Evolutionary conservation across 2,329 filamentous ascomycete species (phyloP).

Genomic region (Fusarium nelsonii): DNA sequence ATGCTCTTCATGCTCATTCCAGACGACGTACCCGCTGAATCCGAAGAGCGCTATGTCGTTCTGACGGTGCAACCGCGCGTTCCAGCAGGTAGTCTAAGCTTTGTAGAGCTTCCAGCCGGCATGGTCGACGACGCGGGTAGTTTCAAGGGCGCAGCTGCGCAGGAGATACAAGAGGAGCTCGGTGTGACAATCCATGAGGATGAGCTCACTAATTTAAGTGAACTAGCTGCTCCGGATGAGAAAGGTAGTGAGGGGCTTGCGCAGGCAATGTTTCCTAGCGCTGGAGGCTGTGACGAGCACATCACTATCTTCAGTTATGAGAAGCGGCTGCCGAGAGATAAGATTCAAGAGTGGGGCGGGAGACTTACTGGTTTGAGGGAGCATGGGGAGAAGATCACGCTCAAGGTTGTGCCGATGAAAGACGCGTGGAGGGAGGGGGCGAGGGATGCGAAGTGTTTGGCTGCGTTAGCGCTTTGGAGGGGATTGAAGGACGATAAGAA

Average conservation of each 20-base stretch:
- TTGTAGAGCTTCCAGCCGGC: constrained; percentile 69
- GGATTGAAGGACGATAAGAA: constrained; percentile 63
- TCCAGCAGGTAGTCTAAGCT: constrained; percentile 65
- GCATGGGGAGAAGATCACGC: constrained; percentile 71
- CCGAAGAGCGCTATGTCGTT: constrained; percentile 66
- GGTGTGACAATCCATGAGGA: constrained; percentile 64
- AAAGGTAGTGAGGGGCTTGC: constrained; percentile 55
- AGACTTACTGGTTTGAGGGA: constrained; percentile 69
- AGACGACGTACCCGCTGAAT: constrained; percentile 57
- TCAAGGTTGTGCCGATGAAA: constrained; percentile 68
- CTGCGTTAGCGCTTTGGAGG: constrained; percentile 70
- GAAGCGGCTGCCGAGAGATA: constrained; percentile 61
- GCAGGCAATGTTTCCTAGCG: constrained; percentile 67
- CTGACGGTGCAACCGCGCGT: constrained; percentile 71
- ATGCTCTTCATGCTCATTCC: constrained; percentile 70
- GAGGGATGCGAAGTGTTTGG: constrained; percentile 70
- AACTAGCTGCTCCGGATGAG: constrained; percentile 57
- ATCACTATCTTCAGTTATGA: constrained; percentile 70
- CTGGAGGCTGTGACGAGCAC: constrained; percentile 71
- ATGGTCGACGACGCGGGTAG: constrained; percentile 67
- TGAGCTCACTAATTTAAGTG: constrained; percentile 64
- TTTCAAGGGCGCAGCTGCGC: constrained; percentile 69
- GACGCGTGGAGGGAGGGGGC: constrained; percentile 70
- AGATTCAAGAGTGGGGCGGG: constrained; percentile 68
- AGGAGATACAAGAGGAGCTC: constrained; percentile 72